These are phyloP conservation scores for Trametes punicea DNA, from an alignment of 768 basidiomycete species.

Conservation along the genomic window DNA sequence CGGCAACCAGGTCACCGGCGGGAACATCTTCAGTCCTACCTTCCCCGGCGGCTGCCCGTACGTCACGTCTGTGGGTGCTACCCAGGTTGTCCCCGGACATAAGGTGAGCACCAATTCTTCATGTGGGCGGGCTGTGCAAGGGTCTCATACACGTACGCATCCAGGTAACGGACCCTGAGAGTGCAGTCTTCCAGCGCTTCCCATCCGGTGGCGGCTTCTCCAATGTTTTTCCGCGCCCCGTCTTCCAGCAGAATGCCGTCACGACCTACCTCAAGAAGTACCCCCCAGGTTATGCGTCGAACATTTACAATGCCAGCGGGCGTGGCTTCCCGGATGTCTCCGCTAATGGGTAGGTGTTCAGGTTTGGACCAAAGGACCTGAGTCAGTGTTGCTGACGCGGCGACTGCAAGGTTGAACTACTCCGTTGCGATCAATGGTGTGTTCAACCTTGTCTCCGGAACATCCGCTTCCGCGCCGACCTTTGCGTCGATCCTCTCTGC, in stretches of 20 bases:
- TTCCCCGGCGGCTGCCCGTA: slow-evolving; percentile 41
- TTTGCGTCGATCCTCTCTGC: slow-evolving; percentile 62
- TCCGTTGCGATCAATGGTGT: slow-evolving; percentile 29
- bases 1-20: slow-evolving; percentile 22
- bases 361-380: background rate
- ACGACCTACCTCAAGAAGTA: slow-evolving; percentile 26
- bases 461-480: slow-evolving; percentile 59
- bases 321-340: slow-evolving; percentile 34
- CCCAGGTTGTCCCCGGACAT: slow-evolving; percentile 33
- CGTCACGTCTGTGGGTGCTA: slow-evolving; percentile 37
- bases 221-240: slow-evolving; percentile 37
- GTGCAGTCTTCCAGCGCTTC: slow-evolving; percentile 35
- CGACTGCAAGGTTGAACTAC: slow-evolving; percentile 31
- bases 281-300: slow-evolving; percentile 33
- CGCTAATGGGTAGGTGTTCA: slow-evolving; percentile 31
- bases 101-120: slow-evolving; percentile 12
- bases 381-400: background rate
- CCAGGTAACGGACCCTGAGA: slow-evolving; percentile 32
- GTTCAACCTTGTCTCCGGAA: slow-evolving; percentile 46
- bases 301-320: slow-evolving; percentile 34
- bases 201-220: slow-evolving; percentile 40
- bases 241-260: slow-evolving; percentile 35
- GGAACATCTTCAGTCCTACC: slow-evolving; percentile 27
- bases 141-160: background rate
- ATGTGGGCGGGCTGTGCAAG: background rate